Evolutionary conservation across 2,329 filamentous ascomycete species (phyloP), one percentile per base, ranked within the genome.

Genomic region (Podosphaera xanthii): DNA sequence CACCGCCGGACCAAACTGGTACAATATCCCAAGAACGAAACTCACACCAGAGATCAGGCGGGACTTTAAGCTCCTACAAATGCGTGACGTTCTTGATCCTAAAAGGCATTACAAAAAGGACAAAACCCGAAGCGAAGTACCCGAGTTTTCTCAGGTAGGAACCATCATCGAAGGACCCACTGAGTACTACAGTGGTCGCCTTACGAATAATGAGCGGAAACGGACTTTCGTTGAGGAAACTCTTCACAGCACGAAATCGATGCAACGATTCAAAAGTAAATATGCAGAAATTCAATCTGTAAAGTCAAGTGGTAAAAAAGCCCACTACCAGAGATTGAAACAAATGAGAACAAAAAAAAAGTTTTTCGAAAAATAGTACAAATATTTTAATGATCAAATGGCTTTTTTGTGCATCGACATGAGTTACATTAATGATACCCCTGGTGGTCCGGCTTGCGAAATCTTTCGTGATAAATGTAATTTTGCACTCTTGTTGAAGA

Each of bases 281-380:
- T 97, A 95, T 71, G 77, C 80, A 60, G 83, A 91, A 60, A 87
- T 97, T 57, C 89, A 96, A 69, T 76, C 76, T 57, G 77, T 78
- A 62, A 97, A 94, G 72, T 80, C 78, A 33, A 94, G 87, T 66
- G 92, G 92, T 58, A 94, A 88, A 74, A 96, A 91, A 72, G 82
- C 79, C 0, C 85, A 87, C 67, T 97, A 96, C 75, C 91, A 91
- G 69, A 84, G 83, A 59, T 71, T 95, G 64, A 80, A 86, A 68
- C 80, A 61, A 35, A 59, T 64, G 48, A 62, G 66, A 58, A 61
- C 62, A 22, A 63, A 63, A 53, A 60, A 64, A 58, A 38, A 63
- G 44, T 38, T 58, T 35, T 58, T 62, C 33, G 50, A 31, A 35
- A 36, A 35, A 40, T 60, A 14, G 62, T 57, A 12, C n/a, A 3